Percentiles rank a stretch among this genome's conserved stretches.
phyloP scores from a whole-genome alignment of 169 alveolate genomes.

The Theileria sp. region DNA sequence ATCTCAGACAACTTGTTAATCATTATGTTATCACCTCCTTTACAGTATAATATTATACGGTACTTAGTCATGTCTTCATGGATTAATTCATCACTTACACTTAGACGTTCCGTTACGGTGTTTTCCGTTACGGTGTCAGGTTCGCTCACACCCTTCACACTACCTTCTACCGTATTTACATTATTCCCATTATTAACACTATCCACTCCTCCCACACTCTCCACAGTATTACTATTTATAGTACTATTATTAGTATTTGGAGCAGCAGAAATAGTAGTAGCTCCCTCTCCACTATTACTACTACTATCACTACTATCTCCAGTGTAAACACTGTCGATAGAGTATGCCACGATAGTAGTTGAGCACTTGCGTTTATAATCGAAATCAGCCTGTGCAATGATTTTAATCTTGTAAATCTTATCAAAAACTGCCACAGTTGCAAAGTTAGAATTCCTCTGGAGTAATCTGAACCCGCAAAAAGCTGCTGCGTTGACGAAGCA shows the following conservation, averaged over 20 bases:
- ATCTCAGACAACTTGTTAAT: slow-evolving; percentile 67
- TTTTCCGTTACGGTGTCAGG: no score
- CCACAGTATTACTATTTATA: no score
- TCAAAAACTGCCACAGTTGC: slow-evolving; percentile 73
- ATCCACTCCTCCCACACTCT: no score
- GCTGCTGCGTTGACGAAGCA: slow-evolving; percentile 78
- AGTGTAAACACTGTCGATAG: no score
- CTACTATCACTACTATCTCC: no score
- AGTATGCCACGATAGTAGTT: slow-evolving; percentile 69
- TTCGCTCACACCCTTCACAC: no score
- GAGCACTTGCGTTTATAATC: slow-evolving; percentile 78
- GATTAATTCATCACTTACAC: slow-evolving; percentile 27
- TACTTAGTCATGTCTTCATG: slow-evolving; percentile 40
- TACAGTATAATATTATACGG: slow-evolving; percentile 77
- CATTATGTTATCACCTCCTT: slow-evolving; percentile 94
- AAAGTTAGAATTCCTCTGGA: slow-evolving; percentile 67
- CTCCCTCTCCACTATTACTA: no score
- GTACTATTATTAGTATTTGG: no score
- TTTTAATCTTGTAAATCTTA: slow-evolving; percentile 64
- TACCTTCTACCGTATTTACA: no score
- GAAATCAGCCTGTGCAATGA: slow-evolving; percentile 78
- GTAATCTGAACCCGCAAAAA: slow-evolving; percentile 68
- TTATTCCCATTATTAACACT: no score
- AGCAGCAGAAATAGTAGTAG: no score
- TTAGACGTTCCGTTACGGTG: no score